Base-by-base conservation (phyloP, 495 filamentous ascomycete species). In the Daldinia concentrica region DNA sequence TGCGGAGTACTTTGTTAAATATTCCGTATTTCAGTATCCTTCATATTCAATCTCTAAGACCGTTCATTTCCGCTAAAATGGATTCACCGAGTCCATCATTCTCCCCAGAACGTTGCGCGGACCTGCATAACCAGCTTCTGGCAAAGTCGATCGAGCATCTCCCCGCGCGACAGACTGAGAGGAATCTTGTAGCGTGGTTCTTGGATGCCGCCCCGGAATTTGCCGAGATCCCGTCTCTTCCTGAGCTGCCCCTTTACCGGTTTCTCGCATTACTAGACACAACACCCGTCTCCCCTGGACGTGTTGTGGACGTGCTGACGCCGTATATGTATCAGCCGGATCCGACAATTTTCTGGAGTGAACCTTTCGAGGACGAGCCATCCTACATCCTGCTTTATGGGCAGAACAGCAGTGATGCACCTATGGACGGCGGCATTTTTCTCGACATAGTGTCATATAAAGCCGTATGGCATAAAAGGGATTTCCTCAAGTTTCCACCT, bases 281-380 rank as follows among this genome's bases (percentile, higher is more conserved):
- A 14, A 66, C 54, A 15, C 36, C 26, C 0, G 26, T 51, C 17
- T 11, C 29, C 1, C 6, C 48, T 5, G 52, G 41, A 32, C 32
- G 29, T 19, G 39, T 66, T 3, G 41, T 19, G n/a, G 41, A 29
- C 51, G 29, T 66, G 6, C 15, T 58, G 19, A 58, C 63, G 7
- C 63, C 63, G n/a, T 36, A 22, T 17, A 58, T 58, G 11, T 65
- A 65, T 4, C 62, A 65, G 19, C 54, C 54, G 26, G 62, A 65
- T 22, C 62, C 62, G 36, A 19, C 12, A 5, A 65, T 19, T n/a
- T 65, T 65, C 54, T 65, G 52, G 62, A 65, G 11, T 4, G 52
- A 64, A 7, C 26, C 9, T 36, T 45, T 60, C 26, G 37, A 11
- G 19, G 12, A 29, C 3, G 12, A 27, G 39, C 37, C 62, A 17